Conservation (phyloP, 805 yeast species). For the Yamadazyma laniorum region DNA sequence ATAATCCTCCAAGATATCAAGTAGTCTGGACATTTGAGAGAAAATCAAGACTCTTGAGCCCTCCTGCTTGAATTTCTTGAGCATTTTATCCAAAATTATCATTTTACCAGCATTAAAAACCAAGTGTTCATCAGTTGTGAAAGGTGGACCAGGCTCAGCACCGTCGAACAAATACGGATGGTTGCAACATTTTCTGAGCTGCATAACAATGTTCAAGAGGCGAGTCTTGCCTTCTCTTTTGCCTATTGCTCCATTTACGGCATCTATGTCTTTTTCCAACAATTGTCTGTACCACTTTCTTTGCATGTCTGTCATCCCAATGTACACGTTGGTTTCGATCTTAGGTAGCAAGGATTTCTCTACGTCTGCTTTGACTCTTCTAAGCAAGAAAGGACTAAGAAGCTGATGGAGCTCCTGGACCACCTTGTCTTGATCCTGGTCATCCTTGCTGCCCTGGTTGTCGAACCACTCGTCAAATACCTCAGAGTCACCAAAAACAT, state of each 20-base stretch:
- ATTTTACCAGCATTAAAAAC: slow-evolving; percentile 89
- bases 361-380: slow-evolving; percentile 91
- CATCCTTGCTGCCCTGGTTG: slow-evolving; percentile 38
- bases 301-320: slow-evolving; percentile 97
- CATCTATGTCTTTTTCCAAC: slow-evolving; percentile 90
- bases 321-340: slow-evolving; percentile 83
- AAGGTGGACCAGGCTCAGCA: slow-evolving; percentile 99
- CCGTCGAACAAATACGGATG: slow-evolving; percentile 97
- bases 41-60: slow-evolving; percentile 91
- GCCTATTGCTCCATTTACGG: slow-evolving; percentile 94
- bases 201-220: slow-evolving; percentile 92
- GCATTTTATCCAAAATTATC: slow-evolving; percentile 80
- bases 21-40: slow-evolving; percentile 88
- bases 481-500: slow-evolving; percentile 88
- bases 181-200: slow-evolving; percentile 91
- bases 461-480: slow-evolving; percentile 94
- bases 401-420: slow-evolving; percentile 88
- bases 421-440: slow-evolving; percentile 64
- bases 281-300: slow-evolving; percentile 85
- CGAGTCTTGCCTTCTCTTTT: slow-evolving; percentile 92
- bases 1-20: slow-evolving; percentile 91
- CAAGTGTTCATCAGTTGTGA: slow-evolving; percentile 91
- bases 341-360: slow-evolving; percentile 89
- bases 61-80: slow-evolving; percentile 64
- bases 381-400: slow-evolving; percentile 78